A percentile compares a stretch with the other conserved stretches of the same genome.
Conservation (phyloP, 1,139 yeast species). For the Suhomyces coccinellae region DNA sequence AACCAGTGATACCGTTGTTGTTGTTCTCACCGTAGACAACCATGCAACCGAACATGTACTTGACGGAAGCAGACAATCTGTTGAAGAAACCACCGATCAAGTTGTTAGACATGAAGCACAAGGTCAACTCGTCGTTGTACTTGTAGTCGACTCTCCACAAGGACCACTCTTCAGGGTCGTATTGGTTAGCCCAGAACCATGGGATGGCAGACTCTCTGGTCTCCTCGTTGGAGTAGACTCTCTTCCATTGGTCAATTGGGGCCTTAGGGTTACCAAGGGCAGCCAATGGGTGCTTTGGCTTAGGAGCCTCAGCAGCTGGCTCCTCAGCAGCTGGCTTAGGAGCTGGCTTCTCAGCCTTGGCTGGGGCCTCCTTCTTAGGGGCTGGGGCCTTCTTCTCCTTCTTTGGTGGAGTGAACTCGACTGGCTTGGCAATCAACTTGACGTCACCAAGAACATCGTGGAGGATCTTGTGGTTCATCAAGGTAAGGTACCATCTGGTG, state of each 20-base stretch:
- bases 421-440: constrained; percentile 64
- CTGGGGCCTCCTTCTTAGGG: constrained; percentile 57
- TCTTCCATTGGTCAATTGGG: constrained; percentile 92
- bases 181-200: constrained; percentile 95
- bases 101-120: constrained; percentile 98
- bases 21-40: constrained; percentile 98
- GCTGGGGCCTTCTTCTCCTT: constrained; percentile 60
- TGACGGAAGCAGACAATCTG: constrained; percentile 89
- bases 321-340: constrained; percentile 38
- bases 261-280: constrained; percentile 73
- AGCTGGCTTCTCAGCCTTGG: constrained; percentile 28
- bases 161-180: constrained; percentile 91
- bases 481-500: constrained; percentile 85
- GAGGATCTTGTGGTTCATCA: constrained; percentile 58
- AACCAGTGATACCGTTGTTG: constrained; percentile 97
- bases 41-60: constrained; percentile 90
- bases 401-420: constrained; percentile 75
- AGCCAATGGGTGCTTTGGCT: constrained; percentile 92
- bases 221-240: constrained; percentile 95
- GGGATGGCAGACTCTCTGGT: constrained; percentile 94
- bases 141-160: constrained; percentile 94
- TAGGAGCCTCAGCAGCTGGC: constrained; percentile 49
- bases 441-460: constrained; percentile 42
- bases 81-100: constrained; percentile 97
- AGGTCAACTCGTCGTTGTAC: constrained; percentile 96